Percentiles rank a stretch among this genome's conserved stretches.
phyloP scores from a whole-genome alignment of 306 rosid genomes.

The Inga leiocalycina region DNA sequence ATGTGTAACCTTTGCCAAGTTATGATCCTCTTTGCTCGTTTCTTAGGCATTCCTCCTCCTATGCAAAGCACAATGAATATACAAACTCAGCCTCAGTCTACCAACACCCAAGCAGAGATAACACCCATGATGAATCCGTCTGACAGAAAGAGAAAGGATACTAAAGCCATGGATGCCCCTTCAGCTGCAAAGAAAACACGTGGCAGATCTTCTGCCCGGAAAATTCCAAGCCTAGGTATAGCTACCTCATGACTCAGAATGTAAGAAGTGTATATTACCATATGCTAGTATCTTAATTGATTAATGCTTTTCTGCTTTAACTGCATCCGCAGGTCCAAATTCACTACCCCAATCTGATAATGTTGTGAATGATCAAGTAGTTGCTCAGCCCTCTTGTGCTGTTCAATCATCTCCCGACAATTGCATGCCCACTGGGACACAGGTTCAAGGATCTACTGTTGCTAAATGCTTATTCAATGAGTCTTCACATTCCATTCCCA shows the following conservation, averaged over 20 bases:
- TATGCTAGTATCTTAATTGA: background rate
- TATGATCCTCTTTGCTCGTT: background rate
- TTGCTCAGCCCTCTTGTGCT: constrained; percentile 39
- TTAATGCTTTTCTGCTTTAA: background rate
- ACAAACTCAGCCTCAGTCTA: constrained; percentile 47
- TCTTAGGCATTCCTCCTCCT: constrained; percentile 44
- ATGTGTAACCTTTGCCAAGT: constrained; percentile 8
- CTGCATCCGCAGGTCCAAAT: constrained; percentile 42
- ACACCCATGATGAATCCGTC: constrained; percentile 40
- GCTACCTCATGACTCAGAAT: background rate
- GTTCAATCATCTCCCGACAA: constrained; percentile 45
- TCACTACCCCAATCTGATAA: constrained; percentile 36
- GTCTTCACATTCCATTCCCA: constrained; percentile 45
- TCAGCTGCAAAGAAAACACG: constrained; percentile 61
- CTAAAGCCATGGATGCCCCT: constrained; percentile 37
- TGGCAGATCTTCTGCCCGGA: constrained; percentile 37
- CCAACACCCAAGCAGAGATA: constrained; percentile 40
- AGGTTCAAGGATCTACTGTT: constrained; percentile 61
- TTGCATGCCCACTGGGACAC: constrained; percentile 35
- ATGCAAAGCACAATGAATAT: constrained; percentile 33
- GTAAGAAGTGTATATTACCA: background rate
- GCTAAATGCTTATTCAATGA: constrained; percentile 77
- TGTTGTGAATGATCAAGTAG: constrained; percentile 39
- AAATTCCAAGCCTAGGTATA: constrained; percentile 46
- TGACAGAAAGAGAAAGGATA: constrained; percentile 56